Conservation (phyloP, 2,329 filamentous ascomycete species). For the Onygenales sp. region DNA sequence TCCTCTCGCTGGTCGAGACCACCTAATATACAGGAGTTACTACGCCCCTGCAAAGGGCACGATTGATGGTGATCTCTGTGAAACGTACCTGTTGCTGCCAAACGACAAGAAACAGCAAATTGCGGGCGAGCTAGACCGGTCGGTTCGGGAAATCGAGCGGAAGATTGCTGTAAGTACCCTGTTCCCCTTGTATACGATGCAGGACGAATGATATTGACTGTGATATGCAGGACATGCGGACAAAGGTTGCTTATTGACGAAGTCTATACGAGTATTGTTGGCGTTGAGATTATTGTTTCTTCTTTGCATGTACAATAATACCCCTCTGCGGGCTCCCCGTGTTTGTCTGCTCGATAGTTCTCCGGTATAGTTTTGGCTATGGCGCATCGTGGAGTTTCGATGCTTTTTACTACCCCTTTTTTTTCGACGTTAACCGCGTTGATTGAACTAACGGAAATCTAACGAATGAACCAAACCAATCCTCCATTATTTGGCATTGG, state of each 20-base stretch:
- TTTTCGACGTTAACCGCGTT: not conserved
- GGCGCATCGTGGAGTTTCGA: not conserved
- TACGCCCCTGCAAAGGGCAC: slow-evolving; percentile 94
- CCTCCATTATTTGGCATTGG: too few relatives aligned
- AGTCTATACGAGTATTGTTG: not conserved
- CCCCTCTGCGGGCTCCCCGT: not conserved
- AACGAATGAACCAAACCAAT: not conserved
- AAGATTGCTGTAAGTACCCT: slow-evolving; percentile 62
- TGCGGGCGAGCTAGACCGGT: slow-evolving; percentile 83
- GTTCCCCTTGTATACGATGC: not conserved
- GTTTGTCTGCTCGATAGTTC: not conserved
- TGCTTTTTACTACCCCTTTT: not conserved
- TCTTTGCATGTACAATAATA: slow-evolving; percentile 2
- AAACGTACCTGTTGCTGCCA: slow-evolving; percentile 74
- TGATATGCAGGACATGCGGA: slow-evolving; percentile 44
- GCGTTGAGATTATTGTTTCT: slow-evolving; percentile 2
- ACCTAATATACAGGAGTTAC: slow-evolving; percentile 90
- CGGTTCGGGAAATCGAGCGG: slow-evolving; percentile 85
- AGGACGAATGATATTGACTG: slow-evolving; percentile 11
- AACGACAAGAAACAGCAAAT: slow-evolving; percentile 93
- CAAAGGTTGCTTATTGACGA: slow-evolving; percentile 44
- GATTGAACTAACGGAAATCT: not conserved
- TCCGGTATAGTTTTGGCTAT: not conserved
- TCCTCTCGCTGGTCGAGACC: slow-evolving; percentile 82
- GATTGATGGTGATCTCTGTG: slow-evolving; percentile 93